phyloP scores from a whole-genome alignment of 352 stramenopile genomes.

The Phytophthora vignae region DNA sequence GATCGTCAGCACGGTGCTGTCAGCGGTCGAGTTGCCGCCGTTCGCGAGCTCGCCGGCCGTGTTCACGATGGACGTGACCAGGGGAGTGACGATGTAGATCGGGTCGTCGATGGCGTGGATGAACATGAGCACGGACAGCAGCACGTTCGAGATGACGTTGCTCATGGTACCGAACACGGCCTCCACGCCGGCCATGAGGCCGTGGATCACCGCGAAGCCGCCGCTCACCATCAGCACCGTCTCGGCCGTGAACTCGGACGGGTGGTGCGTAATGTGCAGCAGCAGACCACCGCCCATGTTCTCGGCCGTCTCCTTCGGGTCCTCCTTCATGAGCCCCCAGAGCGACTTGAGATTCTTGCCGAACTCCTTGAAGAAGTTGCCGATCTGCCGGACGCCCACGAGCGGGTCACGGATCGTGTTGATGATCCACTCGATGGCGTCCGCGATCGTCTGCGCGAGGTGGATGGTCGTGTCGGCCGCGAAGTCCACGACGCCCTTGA shows the following conservation, averaged over 20 bases:
- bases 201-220: conserved; percentile 31
- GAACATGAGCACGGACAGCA: conserved; percentile 36
- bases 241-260: conserved; percentile 36
- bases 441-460: conserved; percentile 10
- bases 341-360: conserved; percentile 25
- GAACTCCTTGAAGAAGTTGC: conserved; percentile 23
- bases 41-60: conserved; percentile 7
- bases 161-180: conserved; percentile 30
- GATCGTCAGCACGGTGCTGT: conserved; percentile 5
- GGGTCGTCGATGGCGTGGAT: conserved; percentile 40
- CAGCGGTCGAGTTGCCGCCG: neutral
- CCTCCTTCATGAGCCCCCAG: conserved; percentile 28
- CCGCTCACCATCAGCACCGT: conserved; percentile 22
- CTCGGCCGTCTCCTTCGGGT: conserved; percentile 20
- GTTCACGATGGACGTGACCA: conserved; percentile 33
- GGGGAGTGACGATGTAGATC: conserved; percentile 31
- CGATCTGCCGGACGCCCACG: conserved; percentile 13
- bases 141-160: conserved; percentile 15
- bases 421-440: conserved; percentile 24
- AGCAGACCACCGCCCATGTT: conserved; percentile 20
- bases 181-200: conserved; percentile 30
- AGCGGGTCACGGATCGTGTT: conserved; percentile 22
- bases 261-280: conserved; percentile 36
- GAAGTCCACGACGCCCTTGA: conserved; percentile 14
- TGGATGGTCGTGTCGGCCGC: conserved; percentile 13